Conservation (phyloP, 805 yeast species). For the Candida gorgasii region DNA sequence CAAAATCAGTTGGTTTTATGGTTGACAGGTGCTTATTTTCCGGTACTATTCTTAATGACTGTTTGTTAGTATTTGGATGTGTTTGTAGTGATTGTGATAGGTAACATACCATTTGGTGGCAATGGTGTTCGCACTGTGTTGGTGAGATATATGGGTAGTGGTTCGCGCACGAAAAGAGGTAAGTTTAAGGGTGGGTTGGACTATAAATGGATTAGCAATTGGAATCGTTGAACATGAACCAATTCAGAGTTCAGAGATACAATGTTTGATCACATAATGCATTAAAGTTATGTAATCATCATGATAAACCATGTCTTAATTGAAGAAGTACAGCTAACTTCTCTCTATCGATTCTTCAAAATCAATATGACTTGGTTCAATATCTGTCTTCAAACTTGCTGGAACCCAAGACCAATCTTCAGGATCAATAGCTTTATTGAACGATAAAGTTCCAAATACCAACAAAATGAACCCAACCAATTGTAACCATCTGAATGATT, state of each 20-base stretch:
- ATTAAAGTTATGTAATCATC: too few species aligned
- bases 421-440: conserved; percentile 66
- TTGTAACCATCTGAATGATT: conserved; percentile 61
- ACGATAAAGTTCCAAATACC: conserved; percentile 71
- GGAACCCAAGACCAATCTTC: conserved; percentile 52
- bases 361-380: too few species aligned
- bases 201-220: too few species aligned
- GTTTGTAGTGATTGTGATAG: neutral
- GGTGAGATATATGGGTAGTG: too few species aligned
- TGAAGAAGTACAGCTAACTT: conserved; percentile 15
- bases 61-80: neutral
- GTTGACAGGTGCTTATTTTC: conserved; percentile 42
- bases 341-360: conserved; percentile 34
- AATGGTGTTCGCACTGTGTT: conserved; percentile 2
- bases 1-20: conserved; percentile 53
- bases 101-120: conserved; percentile 12
- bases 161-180: too few species aligned
- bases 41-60: conserved; percentile 52
- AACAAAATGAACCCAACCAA: conserved; percentile 60
- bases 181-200: too few species aligned
- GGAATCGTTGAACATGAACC: too few species aligned
- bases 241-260: too few species aligned
- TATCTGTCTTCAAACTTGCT: conserved; percentile 34
- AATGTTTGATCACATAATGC: too few species aligned
- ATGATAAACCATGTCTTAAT: too few species aligned